These are phyloP conservation scores for Escallonia herrerae DNA, from an alignment of 129 eudicot species.

Conservation along the genomic window DNA sequence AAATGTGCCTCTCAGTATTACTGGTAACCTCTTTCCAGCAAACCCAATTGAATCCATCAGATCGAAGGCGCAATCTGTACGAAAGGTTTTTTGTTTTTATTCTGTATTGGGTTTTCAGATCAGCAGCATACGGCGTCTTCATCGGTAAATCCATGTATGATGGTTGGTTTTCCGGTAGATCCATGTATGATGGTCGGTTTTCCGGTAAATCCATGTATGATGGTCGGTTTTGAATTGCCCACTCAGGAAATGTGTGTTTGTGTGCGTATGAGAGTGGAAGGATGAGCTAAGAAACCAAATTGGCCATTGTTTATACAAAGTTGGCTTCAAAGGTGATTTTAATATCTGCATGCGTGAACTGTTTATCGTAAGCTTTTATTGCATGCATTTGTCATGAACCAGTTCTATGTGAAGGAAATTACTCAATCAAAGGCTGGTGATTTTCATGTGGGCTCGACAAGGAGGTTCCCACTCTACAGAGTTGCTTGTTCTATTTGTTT, in stretches of 20 bases:
- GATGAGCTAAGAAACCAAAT: constrained; percentile 18
- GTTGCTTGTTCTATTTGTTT: neutral
- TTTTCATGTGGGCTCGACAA: neutral
- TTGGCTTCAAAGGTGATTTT: constrained; percentile 5
- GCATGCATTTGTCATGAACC: neutral
- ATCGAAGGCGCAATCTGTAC: constrained; percentile 23
- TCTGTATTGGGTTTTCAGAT: constrained; percentile 28
- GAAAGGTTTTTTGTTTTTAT: constrained; percentile 46
- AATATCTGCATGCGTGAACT: constrained; percentile 6
- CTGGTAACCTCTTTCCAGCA: constrained; percentile 11
- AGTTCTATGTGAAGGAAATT: neutral
- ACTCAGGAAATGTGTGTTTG: neutral
- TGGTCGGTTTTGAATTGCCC: no score
- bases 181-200: no score
- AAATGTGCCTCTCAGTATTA: constrained; percentile 24
- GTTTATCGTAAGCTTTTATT: neutral
- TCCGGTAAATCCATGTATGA: no score
- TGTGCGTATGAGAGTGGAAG: constrained; percentile 3
- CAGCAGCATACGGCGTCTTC: constrained; percentile 18
- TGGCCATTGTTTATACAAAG: constrained; percentile 11
- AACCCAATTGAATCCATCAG: constrained; percentile 18
- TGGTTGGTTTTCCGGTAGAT: neutral
- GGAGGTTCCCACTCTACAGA: neutral
- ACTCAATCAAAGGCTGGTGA: neutral
- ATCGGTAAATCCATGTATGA: constrained; percentile 31